These are phyloP conservation scores for Nitzschia sp. DNA, from an alignment of 108 stramenopile species.

Conservation along the genomic window DNA sequence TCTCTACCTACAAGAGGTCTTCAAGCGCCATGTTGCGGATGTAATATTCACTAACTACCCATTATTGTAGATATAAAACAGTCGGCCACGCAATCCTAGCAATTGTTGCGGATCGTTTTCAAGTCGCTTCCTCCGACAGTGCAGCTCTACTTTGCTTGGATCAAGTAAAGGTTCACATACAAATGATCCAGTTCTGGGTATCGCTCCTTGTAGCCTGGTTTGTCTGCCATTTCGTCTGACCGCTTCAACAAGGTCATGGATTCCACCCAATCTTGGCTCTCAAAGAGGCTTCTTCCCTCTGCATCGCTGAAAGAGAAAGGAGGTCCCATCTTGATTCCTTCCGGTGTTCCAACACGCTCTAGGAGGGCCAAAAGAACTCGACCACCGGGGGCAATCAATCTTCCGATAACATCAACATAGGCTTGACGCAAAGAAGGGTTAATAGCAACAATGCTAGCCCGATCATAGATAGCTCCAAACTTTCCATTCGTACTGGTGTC, in stretches of 20 bases:
- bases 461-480: slow-evolving; percentile 76
- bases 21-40: no score
- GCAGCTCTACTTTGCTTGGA: slow-evolving; percentile 17
- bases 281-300: slow-evolving; percentile 49
- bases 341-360: slow-evolving; percentile 48
- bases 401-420: slow-evolving; percentile 58
- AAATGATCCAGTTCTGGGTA: slow-evolving; percentile 38
- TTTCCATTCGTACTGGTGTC: slow-evolving; percentile 18
- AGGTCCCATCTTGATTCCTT: slow-evolving; percentile 53
- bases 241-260: slow-evolving; percentile 49
- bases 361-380: slow-evolving; percentile 59
- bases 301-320: slow-evolving; percentile 68
- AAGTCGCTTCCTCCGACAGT: no score
- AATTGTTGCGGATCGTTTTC: no score
- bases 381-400: slow-evolving; percentile 57
- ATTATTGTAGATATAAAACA: no score
- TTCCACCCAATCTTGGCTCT: slow-evolving; percentile 50
- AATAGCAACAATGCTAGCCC: slow-evolving; percentile 82
- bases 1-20: no score
- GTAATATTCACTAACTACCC: no score
- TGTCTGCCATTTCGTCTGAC: slow-evolving; percentile 44
- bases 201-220: slow-evolving; percentile 41
- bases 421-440: slow-evolving; percentile 51
- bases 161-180: slow-evolving; percentile 24
- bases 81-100: no score